Percentiles rank a stretch among this genome's conserved stretches.
Conservation (phyloP, 352 stramenopile genomes). For the Phytophthora crassamura region DNA sequence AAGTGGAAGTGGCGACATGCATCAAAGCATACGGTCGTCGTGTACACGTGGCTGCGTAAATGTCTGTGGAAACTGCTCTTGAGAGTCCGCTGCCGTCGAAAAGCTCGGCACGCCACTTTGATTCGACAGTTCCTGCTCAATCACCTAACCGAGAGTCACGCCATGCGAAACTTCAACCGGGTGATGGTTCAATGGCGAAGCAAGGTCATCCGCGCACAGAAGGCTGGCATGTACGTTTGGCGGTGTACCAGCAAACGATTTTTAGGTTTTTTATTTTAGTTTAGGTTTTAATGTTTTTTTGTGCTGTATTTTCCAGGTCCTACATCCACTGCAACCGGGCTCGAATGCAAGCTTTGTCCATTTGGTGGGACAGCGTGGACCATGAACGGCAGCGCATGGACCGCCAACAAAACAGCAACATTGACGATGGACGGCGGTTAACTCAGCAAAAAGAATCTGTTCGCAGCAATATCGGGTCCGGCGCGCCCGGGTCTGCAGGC, state of each 20-base stretch:
- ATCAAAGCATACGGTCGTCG: constrained; percentile 64
- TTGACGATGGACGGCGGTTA: constrained; percentile 19
- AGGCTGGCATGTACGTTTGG: constrained; percentile 41
- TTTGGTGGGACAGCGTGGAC: constrained; percentile 71
- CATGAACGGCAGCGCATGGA: constrained; percentile 73
- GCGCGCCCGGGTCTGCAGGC: constrained; percentile 29
- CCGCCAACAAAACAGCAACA: constrained; percentile 34
- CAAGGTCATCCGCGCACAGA: constrained; percentile 79
- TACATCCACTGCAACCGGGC: constrained; percentile 68
- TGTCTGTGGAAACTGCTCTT: constrained; percentile 79
- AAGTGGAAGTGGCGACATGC: constrained; percentile 68
- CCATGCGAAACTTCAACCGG: constrained; percentile 76
- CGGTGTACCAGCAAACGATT: too few relatives aligned
- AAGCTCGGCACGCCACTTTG: constrained; percentile 38
- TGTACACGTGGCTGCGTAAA: constrained; percentile 76
- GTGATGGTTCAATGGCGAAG: constrained; percentile 78
- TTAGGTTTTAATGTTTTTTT: neutral
- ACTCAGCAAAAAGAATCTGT: constrained; percentile 23
- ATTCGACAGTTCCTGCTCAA: constrained; percentile 70
- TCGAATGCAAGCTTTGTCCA: constrained; percentile 57
- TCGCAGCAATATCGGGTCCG: constrained; percentile 12
- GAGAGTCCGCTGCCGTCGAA: constrained; percentile 52
- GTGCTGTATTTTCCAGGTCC: constrained; percentile 8
- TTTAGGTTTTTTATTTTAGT: too few relatives aligned
- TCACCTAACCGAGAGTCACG: constrained; percentile 57